phyloP scores from a whole-genome alignment of 768 basidiomycete genomes.

The Cytidiella melzeri region DNA sequence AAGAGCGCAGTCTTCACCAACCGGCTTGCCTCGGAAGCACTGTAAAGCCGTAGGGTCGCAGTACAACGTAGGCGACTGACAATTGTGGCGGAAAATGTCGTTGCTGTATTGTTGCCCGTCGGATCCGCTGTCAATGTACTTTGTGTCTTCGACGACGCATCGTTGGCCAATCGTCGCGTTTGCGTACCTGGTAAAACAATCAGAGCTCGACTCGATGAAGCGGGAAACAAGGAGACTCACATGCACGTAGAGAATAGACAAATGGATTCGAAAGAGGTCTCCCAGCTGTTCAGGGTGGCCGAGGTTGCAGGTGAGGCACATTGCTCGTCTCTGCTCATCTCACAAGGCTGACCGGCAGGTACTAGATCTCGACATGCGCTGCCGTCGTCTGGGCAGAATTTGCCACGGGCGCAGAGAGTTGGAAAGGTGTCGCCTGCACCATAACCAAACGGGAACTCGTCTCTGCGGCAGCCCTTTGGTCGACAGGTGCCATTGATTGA shows the following conservation, averaged over 20 bases:
- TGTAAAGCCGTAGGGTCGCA: slow-evolving; percentile 40
- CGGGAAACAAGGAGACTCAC: slow-evolving; percentile 30
- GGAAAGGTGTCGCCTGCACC: slow-evolving; percentile 34
- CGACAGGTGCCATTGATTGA: slow-evolving; percentile 33
- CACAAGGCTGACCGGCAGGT: slow-evolving; percentile 41
- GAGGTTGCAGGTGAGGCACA: slow-evolving; percentile 37
- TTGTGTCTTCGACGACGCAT: slow-evolving; percentile 48
- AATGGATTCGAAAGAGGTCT: slow-evolving; percentile 47
- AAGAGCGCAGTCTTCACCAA: slow-evolving; percentile 38
- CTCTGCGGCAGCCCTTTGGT: slow-evolving; percentile 49
- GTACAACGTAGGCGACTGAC: slow-evolving; percentile 44
- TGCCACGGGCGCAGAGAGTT: slow-evolving; percentile 42
- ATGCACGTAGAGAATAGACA: slow-evolving; percentile 55
- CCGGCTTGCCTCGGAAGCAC: slow-evolving; percentile 39
- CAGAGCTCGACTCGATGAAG: neutral
- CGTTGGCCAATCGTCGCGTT: slow-evolving; percentile 45
- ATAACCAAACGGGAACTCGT: slow-evolving; percentile 56
- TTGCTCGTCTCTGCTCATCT: slow-evolving; percentile 59
- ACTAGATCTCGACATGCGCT: slow-evolving; percentile 43
- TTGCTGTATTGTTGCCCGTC: slow-evolving; percentile 36
- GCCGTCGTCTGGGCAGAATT: slow-evolving; percentile 68
- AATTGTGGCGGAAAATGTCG: slow-evolving; percentile 55
- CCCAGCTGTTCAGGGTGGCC: slow-evolving; percentile 33
- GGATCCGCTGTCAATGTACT: slow-evolving; percentile 42
- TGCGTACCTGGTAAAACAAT: slow-evolving; percentile 37